Conservation (phyloP, 1,139 yeast species). For the Pichia sp. region DNA sequence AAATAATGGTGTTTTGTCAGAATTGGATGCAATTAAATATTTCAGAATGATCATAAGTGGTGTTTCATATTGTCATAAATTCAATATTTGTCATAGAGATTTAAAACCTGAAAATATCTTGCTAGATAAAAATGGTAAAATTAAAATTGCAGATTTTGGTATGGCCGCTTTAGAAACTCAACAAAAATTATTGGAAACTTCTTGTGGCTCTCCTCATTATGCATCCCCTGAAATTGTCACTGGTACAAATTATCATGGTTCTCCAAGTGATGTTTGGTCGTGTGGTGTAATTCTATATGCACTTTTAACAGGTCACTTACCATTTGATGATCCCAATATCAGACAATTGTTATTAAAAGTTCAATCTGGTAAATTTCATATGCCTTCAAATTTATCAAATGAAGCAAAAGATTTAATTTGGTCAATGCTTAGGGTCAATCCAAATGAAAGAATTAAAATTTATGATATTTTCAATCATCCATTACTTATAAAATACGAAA, state of each 20-base stretch:
- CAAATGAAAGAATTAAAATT: conserved; percentile 67
- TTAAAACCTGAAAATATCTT: conserved; percentile 72
- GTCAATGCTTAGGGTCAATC: conserved; percentile 74
- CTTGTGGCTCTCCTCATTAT: conserved; percentile 83
- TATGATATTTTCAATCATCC: conserved; percentile 74
- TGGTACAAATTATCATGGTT: conserved; percentile 73
- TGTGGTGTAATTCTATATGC: conserved; percentile 81
- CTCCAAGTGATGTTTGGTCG: conserved; percentile 82
- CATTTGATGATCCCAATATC: conserved; percentile 76
- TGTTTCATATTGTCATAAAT: conserved; percentile 76
- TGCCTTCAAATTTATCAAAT: conserved; percentile 57
- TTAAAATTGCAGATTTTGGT: conserved; percentile 79
- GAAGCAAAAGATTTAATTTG: conserved; percentile 70
- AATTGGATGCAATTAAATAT: conserved; percentile 64
- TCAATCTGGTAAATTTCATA: conserved; percentile 65
- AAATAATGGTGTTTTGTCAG: conserved; percentile 76
- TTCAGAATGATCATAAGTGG: conserved; percentile 72
- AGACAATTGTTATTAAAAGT: conserved; percentile 64
- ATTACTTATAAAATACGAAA: conserved; percentile 49
- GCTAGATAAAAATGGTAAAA: conserved; percentile 58
- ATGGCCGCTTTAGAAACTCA: conserved; percentile 81
- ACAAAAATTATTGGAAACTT: conserved; percentile 64
- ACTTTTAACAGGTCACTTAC: conserved; percentile 67
- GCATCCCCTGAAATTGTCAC: conserved; percentile 84
- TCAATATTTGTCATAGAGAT: conserved; percentile 77